Conservation (phyloP, 1,139 yeast species). For the Diutina mesorugosa region DNA sequence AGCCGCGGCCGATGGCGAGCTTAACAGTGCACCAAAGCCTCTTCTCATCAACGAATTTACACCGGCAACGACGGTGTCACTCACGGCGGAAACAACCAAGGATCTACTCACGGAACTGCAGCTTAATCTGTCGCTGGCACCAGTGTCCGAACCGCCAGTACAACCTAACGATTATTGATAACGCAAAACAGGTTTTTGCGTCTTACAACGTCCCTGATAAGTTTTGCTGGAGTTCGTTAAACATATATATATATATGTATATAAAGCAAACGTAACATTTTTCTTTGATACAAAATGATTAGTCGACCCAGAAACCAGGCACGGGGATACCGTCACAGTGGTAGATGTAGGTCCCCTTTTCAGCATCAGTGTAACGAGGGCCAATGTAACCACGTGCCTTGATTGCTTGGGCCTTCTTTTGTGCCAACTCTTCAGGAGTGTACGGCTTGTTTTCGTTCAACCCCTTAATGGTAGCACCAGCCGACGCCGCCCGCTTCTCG, state of each 20-base stretch:
- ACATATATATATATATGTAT: not conserved
- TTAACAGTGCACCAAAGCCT: not conserved
- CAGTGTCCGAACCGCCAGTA: not conserved
- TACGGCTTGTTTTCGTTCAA: conserved; percentile 1
- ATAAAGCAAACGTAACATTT: not conserved
- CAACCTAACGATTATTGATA: too few relatives aligned
- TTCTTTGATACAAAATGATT: not conserved
- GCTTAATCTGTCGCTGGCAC: not conserved
- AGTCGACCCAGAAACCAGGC: conserved; percentile 1
- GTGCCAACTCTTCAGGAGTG: not conserved
- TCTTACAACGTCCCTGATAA: not conserved
- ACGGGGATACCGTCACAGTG: not conserved
- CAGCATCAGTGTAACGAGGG: not conserved
- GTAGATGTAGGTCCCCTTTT: not conserved
- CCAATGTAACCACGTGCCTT: not conserved
- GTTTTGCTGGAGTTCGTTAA: not conserved
- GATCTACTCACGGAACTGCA: not conserved
- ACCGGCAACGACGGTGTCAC: not conserved
- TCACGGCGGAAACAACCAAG: not conserved
- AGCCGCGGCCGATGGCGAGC: not conserved
- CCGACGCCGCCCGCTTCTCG: not conserved
- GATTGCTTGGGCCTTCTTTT: not conserved
- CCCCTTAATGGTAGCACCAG: conserved; percentile 1
- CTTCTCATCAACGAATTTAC: not conserved
- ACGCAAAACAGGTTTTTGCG: not conserved